phyloP scores from a whole-genome alignment of 2,329 filamentous ascomycete species.

The Phaeosphaeria sp. region DNA sequence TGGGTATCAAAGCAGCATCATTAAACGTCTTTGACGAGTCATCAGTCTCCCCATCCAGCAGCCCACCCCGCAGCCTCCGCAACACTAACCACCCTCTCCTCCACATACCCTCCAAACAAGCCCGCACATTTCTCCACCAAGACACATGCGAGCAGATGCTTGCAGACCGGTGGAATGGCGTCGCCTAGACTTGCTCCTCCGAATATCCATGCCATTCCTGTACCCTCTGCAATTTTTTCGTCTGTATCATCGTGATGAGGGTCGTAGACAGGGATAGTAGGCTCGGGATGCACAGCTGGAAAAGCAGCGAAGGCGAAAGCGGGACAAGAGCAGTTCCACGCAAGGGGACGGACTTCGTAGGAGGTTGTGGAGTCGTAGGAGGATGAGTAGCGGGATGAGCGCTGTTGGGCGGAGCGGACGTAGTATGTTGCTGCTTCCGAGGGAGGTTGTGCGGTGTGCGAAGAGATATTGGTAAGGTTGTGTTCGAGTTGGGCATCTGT shows the following conservation, averaged over 20 bases:
- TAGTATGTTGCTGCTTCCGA: conserved; percentile 58
- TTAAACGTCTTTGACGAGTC: not conserved
- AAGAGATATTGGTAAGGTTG: not conserved
- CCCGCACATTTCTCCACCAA: conserved; percentile 70
- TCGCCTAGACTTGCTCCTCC: conserved; percentile 55
- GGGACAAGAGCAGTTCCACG: conserved; percentile 92
- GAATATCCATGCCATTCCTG: conserved; percentile 19
- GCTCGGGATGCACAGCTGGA: conserved; percentile 36
- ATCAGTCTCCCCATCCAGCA: conserved; percentile 45
- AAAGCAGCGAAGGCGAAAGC: conserved; percentile 80
- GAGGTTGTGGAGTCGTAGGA: conserved; percentile 34
- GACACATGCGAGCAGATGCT: conserved; percentile 86
- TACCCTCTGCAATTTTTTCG: not conserved
- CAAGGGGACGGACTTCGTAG: conserved; percentile 75
- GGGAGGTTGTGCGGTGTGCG: not conserved
- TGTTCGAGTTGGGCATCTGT: not conserved
- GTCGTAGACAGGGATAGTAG: conserved; percentile 4
- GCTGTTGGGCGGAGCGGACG: conserved; percentile 65
- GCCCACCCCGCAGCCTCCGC: conserved; percentile 78
- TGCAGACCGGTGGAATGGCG: conserved; percentile 71
- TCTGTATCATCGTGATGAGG: not conserved
- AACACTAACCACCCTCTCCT: conserved; percentile 60
- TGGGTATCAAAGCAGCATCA: conserved; percentile 20
- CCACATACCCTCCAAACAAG: conserved; percentile 65
- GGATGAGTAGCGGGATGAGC: conserved; percentile 45